These are phyloP conservation scores for Tylopilus orsonianus DNA, from an alignment of 1,284 basidiomycete species.

Conservation along the genomic window DNA sequence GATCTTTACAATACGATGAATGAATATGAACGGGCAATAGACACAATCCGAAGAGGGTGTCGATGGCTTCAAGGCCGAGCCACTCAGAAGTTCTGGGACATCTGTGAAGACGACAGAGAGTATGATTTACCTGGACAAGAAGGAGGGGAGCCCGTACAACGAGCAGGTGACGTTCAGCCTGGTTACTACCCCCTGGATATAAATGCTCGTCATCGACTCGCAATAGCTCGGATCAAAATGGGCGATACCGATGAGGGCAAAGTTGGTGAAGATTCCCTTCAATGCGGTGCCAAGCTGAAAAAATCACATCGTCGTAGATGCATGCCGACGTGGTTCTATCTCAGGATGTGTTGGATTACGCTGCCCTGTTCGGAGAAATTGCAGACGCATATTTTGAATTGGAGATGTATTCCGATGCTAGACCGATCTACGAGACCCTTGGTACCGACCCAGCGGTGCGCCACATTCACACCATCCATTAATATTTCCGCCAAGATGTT, in stretches of 20 bases:
- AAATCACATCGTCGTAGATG: constrained; percentile 28
- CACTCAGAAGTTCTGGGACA: constrained; percentile 79
- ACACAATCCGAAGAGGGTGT: constrained; percentile 73
- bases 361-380: constrained; percentile 77
- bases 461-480: neutral
- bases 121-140: constrained; percentile 44
- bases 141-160: constrained; percentile 8
- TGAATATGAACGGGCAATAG: constrained; percentile 68
- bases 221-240: constrained; percentile 80
- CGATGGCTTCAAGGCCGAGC: constrained; percentile 87
- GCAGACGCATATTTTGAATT: constrained; percentile 82
- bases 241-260: constrained; percentile 57
- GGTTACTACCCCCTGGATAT: constrained; percentile 15
- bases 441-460: constrained; percentile 22
- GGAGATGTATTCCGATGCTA: constrained; percentile 41
- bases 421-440: constrained; percentile 22
- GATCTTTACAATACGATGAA: constrained; percentile 79
- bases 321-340: constrained; percentile 74
- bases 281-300: neutral
- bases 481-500: neutral
- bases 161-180: constrained; percentile 17
- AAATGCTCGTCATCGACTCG: constrained; percentile 75
- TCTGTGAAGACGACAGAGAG: constrained; percentile 85
- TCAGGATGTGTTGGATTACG: constrained; percentile 75
- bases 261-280: constrained; percentile 1